Conservation (phyloP, 768 basidiomycete species). For the Suillus ampliporus region DNA sequence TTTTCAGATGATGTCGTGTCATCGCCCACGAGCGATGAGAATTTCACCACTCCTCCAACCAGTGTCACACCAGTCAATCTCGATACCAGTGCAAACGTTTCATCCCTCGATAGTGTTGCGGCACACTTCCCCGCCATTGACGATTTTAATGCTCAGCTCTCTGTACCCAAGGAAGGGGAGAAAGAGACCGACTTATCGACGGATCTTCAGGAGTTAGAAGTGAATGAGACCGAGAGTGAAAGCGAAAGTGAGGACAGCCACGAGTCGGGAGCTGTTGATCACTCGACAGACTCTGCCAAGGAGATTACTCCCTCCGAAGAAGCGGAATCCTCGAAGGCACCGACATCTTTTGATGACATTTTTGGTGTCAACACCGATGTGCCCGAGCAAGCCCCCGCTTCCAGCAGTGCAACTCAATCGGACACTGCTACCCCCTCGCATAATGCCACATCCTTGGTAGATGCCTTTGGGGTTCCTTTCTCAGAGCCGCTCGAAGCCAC, state of each 20-base stretch:
- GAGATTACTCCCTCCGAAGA: constrained; percentile 19
- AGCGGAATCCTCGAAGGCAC: constrained; percentile 7
- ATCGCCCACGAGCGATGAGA: constrained; percentile 50
- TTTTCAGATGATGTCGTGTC: constrained; percentile 29
- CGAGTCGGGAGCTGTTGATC: constrained; percentile 22
- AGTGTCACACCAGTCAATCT: constrained; percentile 36
- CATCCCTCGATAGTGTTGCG: constrained; percentile 33
- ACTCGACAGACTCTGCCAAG: constrained; percentile 4
- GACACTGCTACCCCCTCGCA: constrained; percentile 22
- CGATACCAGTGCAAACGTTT: constrained; percentile 21
- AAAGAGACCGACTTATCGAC: constrained; percentile 58
- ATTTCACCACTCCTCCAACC: constrained; percentile 66
- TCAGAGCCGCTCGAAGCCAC: constrained; percentile 23
- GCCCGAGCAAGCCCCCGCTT: constrained; percentile 28
- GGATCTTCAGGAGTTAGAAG: constrained; percentile 63
- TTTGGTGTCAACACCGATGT: constrained; percentile 46
- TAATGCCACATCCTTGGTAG: constrained; percentile 32
- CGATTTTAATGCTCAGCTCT: constrained; percentile 23
- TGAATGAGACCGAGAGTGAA: constrained; percentile 60
- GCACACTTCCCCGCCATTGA: constrained; percentile 47
- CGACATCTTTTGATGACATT: constrained; percentile 59
- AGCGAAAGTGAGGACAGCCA: constrained; percentile 44
- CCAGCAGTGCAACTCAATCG: constrained; percentile 21
- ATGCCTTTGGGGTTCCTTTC: constrained; percentile 47
- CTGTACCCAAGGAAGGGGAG: constrained; percentile 17